A percentile compares a stretch with the other conserved stretches of the same genome.
Evolutionary conservation across 768 basidiomycete species (phyloP).

Genomic region (Pleurotus salmoneostramineus): DNA sequence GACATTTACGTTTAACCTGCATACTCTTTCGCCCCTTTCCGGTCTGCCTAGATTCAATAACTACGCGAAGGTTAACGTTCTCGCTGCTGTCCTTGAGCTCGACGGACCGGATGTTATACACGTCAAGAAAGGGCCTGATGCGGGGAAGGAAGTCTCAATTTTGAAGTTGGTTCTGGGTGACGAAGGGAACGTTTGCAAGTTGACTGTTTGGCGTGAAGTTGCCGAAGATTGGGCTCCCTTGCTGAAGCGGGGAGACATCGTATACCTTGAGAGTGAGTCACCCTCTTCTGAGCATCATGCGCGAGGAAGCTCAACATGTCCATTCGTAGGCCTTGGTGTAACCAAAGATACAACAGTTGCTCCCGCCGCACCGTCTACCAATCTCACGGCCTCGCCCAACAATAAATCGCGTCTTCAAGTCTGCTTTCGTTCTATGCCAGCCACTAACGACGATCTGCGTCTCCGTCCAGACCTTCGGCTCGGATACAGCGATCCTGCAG

Average conservation of each 20-base stretch:
- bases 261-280: conserved; percentile 63
- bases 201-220: conserved; percentile 76
- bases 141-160: conserved; percentile 65
- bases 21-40: conserved; percentile 51
- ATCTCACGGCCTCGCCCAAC: conserved; percentile 64
- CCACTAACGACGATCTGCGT: conserved; percentile 50
- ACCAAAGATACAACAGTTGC: conserved; percentile 35
- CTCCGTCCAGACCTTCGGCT: conserved; percentile 73
- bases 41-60: conserved; percentile 27
- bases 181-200: conserved; percentile 59
- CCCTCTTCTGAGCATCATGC: conserved; percentile 4
- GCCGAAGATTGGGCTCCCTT: conserved; percentile 69
- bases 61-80: conserved; percentile 48
- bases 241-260: conserved; percentile 67
- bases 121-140: conserved; percentile 65
- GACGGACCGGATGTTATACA: conserved; percentile 71
- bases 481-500: conserved; percentile 62
- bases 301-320: conserved; percentile 1
- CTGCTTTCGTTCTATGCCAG: conserved; percentile 78
- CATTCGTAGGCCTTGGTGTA: conserved; percentile 46
- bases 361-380: conserved; percentile 26
- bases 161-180: conserved; percentile 73
- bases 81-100: conserved; percentile 69
- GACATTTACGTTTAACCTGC: conserved; percentile 67
- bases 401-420: conserved; percentile 59